Percentiles rank a stretch among this genome's conserved stretches.
phyloP scores from a whole-genome alignment of 1,284 basidiomycete genomes.

The Leucoagaricus sp. region DNA sequence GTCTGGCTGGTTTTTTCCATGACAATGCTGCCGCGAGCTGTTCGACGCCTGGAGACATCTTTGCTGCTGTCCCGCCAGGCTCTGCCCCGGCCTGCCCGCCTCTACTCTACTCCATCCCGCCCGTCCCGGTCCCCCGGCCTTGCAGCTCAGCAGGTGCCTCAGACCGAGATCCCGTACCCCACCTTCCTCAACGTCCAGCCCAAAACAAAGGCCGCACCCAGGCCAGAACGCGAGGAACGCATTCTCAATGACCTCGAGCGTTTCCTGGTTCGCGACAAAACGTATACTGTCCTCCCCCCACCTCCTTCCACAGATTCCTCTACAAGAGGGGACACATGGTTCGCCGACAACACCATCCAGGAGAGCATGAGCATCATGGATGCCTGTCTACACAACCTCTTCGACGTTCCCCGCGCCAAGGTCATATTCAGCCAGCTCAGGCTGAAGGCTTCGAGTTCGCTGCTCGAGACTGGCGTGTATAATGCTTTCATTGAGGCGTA shows the following conservation, averaged over 20 bases:
- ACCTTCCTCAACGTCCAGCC: too few relatives aligned
- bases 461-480: slow-evolving; percentile 50
- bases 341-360: slow-evolving; percentile 63
- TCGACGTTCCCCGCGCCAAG: slow-evolving; percentile 73
- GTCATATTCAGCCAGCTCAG: slow-evolving; percentile 66
- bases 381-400: slow-evolving; percentile 72
- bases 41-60: slow-evolving; percentile 55
- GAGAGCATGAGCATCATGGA: slow-evolving; percentile 77
- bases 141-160: slow-evolving; percentile 44
- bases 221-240: slow-evolving; percentile 22
- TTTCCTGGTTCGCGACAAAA: slow-evolving; percentile 33
- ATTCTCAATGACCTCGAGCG: slow-evolving; percentile 18
- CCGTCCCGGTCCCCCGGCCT: slow-evolving; percentile 51
- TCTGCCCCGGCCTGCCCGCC: slow-evolving; percentile 66
- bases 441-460: slow-evolving; percentile 41
- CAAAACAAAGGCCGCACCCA: too few relatives aligned
- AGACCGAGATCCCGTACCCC: too few relatives aligned
- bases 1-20: too few relatives aligned
- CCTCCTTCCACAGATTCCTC: slow-evolving; percentile 66
- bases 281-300: slow-evolving; percentile 47
- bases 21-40: slow-evolving; percentile 48
- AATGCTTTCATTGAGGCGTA: slow-evolving; percentile 65
- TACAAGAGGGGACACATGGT: slow-evolving; percentile 57
- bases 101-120: slow-evolving; percentile 64
- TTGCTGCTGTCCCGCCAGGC: slow-evolving; percentile 65